Evolutionary conservation across 495 filamentous ascomycete species (phyloP).

Genomic region (Parathielavia hyrcaniae): DNA sequence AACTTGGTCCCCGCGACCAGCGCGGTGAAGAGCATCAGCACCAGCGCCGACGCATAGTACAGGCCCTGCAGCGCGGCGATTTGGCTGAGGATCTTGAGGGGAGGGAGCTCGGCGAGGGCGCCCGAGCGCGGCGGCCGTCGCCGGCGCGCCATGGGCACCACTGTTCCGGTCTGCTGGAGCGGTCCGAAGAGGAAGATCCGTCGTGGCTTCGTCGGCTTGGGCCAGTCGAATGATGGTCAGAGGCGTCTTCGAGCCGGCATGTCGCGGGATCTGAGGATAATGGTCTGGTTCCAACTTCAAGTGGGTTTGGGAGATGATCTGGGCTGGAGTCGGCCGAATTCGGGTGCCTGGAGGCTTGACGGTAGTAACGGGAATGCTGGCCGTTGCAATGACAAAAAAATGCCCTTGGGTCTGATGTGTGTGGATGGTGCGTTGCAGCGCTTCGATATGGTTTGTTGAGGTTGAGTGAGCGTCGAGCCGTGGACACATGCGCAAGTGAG

Average conservation of each 20-base stretch:
- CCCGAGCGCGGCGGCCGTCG: conserved; percentile 72
- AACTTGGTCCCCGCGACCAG: conserved; percentile 74
- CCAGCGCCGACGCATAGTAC: conserved; percentile 70
- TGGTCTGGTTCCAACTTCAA: background rate
- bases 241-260: background rate
- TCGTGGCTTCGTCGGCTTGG: background rate
- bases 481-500: background rate
- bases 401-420: background rate
- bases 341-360: no score
- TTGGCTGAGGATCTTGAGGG: conserved; percentile 77
- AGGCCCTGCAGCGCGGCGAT: conserved; percentile 77
- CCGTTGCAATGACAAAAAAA: background rate
- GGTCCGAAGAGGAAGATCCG: background rate
- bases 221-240: background rate
- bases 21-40: conserved; percentile 81
- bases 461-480: background rate
- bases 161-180: background rate
- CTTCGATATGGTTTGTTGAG: background rate
- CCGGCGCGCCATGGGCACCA: conserved; percentile 57
- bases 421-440: background rate
- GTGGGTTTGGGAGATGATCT: no score
- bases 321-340: no score
- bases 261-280: background rate
- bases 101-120: conserved; percentile 73
- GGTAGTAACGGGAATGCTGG: background rate